These are phyloP conservation scores for Dendryphion nanum DNA, from an alignment of 2,329 filamentous ascomycete species.

Conservation along the genomic window DNA sequence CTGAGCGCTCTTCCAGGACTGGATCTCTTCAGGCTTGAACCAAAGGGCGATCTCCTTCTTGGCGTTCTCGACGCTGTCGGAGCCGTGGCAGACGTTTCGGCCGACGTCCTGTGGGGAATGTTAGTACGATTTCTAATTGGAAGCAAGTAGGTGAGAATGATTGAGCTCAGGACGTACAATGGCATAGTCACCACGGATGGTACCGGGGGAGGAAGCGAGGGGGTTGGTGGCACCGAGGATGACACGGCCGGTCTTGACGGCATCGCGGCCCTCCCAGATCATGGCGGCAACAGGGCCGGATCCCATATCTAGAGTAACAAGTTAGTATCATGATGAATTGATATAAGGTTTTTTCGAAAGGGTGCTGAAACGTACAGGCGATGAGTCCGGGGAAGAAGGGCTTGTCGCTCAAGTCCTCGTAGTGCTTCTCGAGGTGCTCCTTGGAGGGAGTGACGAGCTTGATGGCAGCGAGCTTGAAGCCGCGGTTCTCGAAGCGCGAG, in stretches of 20 bases:
- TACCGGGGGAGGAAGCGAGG: conserved; percentile 87
- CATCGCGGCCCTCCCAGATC: conserved; percentile 99
- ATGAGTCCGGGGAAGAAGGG: conserved; percentile 96
- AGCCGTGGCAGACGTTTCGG: conserved; percentile 99
- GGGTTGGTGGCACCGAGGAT: conserved; percentile 99
- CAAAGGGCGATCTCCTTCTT: conserved; percentile 99
- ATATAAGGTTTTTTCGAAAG: conserved; percentile 1
- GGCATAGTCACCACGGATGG: conserved; percentile 93
- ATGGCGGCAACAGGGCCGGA: conserved; percentile 97
- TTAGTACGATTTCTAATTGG: not conserved
- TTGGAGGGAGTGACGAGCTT: conserved; percentile 88
- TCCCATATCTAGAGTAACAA: conserved; percentile 75
- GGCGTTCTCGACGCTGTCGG: conserved; percentile 96
- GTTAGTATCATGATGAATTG: conserved; percentile 8
- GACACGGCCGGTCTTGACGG: conserved; percentile 95
- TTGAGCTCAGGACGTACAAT: conserved; percentile 52
- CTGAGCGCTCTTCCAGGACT: conserved; percentile 80
- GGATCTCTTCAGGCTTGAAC: conserved; percentile 88
- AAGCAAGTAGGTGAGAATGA: not conserved
- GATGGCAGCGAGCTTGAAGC: conserved; percentile 98
- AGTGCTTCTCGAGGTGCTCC: conserved; percentile 98
- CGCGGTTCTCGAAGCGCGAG: conserved; percentile 95
- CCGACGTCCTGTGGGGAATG: conserved; percentile 65
- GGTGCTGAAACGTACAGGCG: conserved; percentile 65
- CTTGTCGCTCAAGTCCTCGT: conserved; percentile 88